Evolutionary conservation across 2,329 filamentous ascomycete genomes (phyloP).

Genomic region (Fusarium dlaminii): DNA sequence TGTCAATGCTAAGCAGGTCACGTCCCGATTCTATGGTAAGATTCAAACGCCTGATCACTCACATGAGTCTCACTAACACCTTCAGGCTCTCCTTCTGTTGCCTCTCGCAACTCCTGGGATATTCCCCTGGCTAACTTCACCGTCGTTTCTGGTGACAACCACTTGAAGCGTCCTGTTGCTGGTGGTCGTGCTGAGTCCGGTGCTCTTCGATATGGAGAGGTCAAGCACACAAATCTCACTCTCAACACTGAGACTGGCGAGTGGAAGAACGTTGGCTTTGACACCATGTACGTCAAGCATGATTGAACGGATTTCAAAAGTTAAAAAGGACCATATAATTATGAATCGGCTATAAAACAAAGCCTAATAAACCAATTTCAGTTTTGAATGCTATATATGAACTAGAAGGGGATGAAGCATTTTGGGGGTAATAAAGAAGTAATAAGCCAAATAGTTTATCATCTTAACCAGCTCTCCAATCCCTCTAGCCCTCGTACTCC

Average conservation of each 20-base stretch:
- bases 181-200: slow-evolving; percentile 62
- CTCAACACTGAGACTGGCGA: slow-evolving; percentile 28
- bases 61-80: background rate
- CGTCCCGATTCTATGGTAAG: slow-evolving; percentile 70
- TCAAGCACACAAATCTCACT: slow-evolving; percentile 46
- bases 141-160: slow-evolving; percentile 69
- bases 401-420: slow-evolving; percentile 18
- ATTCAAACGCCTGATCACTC: background rate
- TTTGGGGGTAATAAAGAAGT: slow-evolving; percentile 9
- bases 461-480: slow-evolving; percentile 12
- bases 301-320: background rate
- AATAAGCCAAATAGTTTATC: slow-evolving; percentile 15
- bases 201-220: slow-evolving; percentile 59
- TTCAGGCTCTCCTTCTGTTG: slow-evolving; percentile 60
- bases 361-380: slow-evolving; percentile 23
- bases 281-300: slow-evolving; percentile 24
- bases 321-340: background rate
- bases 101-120: slow-evolving; percentile 69
- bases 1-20: slow-evolving; percentile 64
- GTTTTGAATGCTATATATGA: slow-evolving; percentile 25
- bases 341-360: slow-evolving; percentile 14
- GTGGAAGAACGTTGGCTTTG: slow-evolving; percentile 18
- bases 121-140: slow-evolving; percentile 76
- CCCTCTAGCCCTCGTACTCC: slow-evolving; percentile 21
- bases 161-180: slow-evolving; percentile 55